Base-by-base conservation (phyloP, 2,329 filamentous ascomycete genomes). In the Trichoderma sp. region DNA sequence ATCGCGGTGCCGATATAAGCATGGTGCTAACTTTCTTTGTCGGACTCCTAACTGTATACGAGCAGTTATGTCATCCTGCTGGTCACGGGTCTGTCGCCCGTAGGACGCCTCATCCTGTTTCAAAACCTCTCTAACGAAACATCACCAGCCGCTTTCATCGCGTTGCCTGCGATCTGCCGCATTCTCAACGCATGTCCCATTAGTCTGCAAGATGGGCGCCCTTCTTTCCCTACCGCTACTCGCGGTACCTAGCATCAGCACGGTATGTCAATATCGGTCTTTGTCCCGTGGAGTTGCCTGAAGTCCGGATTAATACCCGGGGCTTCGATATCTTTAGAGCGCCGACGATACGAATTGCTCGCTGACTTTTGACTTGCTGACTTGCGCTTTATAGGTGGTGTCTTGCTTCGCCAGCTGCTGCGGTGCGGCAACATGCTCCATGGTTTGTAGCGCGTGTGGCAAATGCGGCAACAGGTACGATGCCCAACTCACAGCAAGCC, bases 401-500 rank as follows among this genome's bases (percentile, higher is more conserved):
- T 93, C 91, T 52, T 89, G 93, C 73, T 91, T 84, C 70, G 93
- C 91, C 71, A 97, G 93, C 75, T 99, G 95, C 82, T 99, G 95
- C 78, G 95, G 95, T 77, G 95, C 95, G 32, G 94, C 95, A 54
- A 97, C 95, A 63, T 98, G 94, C 81, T 97, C 93, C 73, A 94
- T 95, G 78, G 90, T 98, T 58, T 98, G 94, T 82, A 95, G 92
- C 78, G 92, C 93, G 13, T 99, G 94, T 78, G 94, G 95, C 63
- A 98, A 97, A 79, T 98, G 94, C 80, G 92, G 94, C 74, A 98
- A 97, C 84, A 97, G 92, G 92, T 65, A 35, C 93, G 80, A 70
- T 72, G 25, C 19, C 54, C n/a, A 8, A 15, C 15, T 15, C 54
- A 22, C 56, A 7, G 13, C 34, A 25, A 12, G 42, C 34, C 13